Evolutionary conservation across 2,329 filamentous ascomycete species (phyloP), one percentile per base, ranked within the genome.

Genomic region (Cryphonectria parasitica): DNA sequence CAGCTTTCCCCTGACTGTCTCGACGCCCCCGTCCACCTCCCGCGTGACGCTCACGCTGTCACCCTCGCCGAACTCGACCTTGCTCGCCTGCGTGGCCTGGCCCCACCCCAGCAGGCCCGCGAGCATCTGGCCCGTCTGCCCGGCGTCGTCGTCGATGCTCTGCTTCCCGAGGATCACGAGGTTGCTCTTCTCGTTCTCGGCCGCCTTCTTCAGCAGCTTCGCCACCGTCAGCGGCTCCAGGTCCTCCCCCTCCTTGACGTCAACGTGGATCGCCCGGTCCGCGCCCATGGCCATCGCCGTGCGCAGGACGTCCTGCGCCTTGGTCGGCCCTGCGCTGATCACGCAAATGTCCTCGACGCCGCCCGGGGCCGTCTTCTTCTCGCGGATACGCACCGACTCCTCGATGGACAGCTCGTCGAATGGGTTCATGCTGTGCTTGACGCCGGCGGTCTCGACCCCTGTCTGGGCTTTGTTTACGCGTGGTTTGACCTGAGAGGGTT

Each of bases 201-300:
- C 95, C 0, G 95, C 90, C 76, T 90, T 89, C 77, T 89, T 86
- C 72, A 99, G 87, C 78, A 98, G 83, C 86, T 99, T 99, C 61
- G 96, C 96, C 19, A 99, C 92, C n/a, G 88, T 88, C 69, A 99
- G 85, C 31, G 96, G 96, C 84, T 98, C 96, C 62, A 97, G 86
- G 64, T 92, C 90, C 74, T 91, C 89, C 70, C 89, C 89, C 58
- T 94, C 92, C 74, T 89, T 88, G 43, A 90, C 84, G 78, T 98
- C 93, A 58, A 98, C 91, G 84, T 96, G 94, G 79, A 99, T 91
- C 56, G 85, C 91, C 31, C 95, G 91, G 87, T 99, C 96, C 22
- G 95, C 96, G 75, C 96, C 96, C 94, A 99, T 98, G 77, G 96
- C 96, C 94, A 99, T 96, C 70, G 96, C 96, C 22, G 95, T 99